Conservation (phyloP, 768 basidiomycete genomes). For the Lactarius evosmus region DNA sequence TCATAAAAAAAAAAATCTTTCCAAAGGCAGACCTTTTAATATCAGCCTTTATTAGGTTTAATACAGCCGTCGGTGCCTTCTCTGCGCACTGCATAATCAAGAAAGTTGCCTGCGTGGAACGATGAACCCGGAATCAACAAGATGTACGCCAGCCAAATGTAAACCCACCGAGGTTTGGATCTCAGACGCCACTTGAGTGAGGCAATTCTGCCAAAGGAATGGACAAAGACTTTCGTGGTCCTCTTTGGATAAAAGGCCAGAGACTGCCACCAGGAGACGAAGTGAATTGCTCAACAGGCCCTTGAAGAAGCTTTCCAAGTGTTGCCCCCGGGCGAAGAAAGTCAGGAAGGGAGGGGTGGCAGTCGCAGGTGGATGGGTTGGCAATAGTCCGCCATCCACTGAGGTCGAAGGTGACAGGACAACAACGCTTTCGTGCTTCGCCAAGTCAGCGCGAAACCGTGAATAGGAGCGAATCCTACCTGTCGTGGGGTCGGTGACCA, state of each 20-base stretch:
- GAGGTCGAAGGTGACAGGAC: conserved; percentile 4
- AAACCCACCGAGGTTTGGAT: conserved; percentile 49
- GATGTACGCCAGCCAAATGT: conserved; percentile 11
- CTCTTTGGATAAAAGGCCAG: conserved; percentile 46
- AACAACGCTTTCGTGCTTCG: conserved; percentile 17
- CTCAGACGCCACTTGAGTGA: conserved; percentile 39
- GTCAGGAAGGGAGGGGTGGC: conserved; percentile 16
- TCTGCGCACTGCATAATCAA: conserved; percentile 36
- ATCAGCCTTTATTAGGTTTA: conserved; percentile 15
- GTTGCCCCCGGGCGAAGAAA: conserved; percentile 20
- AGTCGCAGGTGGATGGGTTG: conserved; percentile 21
- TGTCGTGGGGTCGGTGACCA: conserved; percentile 19
- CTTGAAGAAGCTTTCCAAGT: conserved; percentile 21
- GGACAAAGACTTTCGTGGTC: conserved; percentile 53
- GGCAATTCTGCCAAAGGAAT: conserved; percentile 54
- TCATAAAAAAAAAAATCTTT: background rate
- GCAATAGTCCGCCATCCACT: background rate
- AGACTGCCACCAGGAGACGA: conserved; percentile 62
- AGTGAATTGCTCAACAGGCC: conserved; percentile 38
- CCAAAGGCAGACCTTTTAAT: conserved; percentile 19
- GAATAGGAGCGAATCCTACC: conserved; percentile 4
- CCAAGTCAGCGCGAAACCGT: conserved; percentile 1
- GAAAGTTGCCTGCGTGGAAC: conserved; percentile 4
- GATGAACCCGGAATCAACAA: background rate
- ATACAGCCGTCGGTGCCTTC: background rate